Conservation (phyloP, 2,329 filamentous ascomycete species). For the Fusarium fujikuroi region DNA sequence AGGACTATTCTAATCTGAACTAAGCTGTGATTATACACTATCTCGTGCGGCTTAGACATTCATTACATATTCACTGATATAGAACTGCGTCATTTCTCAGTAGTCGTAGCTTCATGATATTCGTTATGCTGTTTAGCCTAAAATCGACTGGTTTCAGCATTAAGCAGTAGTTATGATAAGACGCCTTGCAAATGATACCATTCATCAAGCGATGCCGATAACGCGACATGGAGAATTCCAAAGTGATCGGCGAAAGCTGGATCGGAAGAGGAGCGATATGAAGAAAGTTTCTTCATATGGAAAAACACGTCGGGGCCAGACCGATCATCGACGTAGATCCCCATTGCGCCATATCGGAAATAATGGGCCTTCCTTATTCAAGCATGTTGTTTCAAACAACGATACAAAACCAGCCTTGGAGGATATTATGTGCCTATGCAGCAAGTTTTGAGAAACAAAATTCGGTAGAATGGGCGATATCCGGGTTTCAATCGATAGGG, state of each 20-base stretch:
- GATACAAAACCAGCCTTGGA: neutral
- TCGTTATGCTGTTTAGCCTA: no score
- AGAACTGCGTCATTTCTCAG: no score
- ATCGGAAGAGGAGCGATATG: neutral
- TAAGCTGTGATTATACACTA: neutral
- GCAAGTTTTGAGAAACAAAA: no score
- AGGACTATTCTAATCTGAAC: neutral
- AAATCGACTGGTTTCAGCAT: neutral
- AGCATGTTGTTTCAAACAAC: no score
- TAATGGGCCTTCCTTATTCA: no score
- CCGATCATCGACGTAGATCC: neutral
- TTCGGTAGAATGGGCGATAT: conserved; percentile 32
- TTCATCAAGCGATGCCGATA: no score
- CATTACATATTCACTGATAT: no score
- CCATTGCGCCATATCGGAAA: neutral
- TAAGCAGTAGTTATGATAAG: neutral
- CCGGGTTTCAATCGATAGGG: conserved; percentile 61
- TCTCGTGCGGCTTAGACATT: no score
- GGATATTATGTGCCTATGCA: neutral
- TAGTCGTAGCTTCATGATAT: neutral
- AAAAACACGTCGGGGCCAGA: neutral
- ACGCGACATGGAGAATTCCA: neutral
- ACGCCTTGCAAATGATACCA: no score
- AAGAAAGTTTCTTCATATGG: neutral
- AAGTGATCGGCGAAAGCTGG: neutral